Percentiles rank a stretch among this genome's conserved stretches.
Evolutionary conservation across 2,329 filamentous ascomycete genomes (phyloP).

Genomic region (Claviceps pazoutovae): DNA sequence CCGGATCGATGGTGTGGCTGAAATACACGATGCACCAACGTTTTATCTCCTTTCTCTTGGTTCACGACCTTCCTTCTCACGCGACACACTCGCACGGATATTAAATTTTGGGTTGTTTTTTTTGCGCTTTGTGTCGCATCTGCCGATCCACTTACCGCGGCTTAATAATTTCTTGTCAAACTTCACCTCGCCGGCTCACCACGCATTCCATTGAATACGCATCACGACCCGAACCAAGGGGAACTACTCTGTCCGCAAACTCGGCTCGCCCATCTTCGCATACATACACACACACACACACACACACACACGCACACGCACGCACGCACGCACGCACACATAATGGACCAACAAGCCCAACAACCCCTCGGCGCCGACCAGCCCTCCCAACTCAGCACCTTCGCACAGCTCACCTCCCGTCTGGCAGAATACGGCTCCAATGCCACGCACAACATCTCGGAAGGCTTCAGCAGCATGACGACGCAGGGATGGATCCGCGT

Average conservation of each 20-base stretch:
- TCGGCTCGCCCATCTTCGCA: neutral
- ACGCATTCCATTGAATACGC: too few species aligned
- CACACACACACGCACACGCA: neutral
- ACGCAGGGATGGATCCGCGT: slow-evolving; percentile 51
- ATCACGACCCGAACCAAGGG: too few species aligned
- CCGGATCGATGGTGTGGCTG: too few species aligned
- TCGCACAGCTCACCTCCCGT: slow-evolving; percentile 20
- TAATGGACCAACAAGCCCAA: slow-evolving; percentile 13
- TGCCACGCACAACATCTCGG: slow-evolving; percentile 32
- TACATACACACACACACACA: neutral
- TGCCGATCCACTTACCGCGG: too few species aligned
- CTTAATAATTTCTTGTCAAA: too few species aligned
- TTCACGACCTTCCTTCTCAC: too few species aligned
- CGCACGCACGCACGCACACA: neutral
- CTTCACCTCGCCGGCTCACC: too few species aligned
- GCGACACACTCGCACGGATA: too few species aligned
- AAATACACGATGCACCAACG: too few species aligned
- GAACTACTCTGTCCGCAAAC: neutral
- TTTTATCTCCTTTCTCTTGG: too few species aligned
- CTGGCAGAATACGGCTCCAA: slow-evolving; percentile 23
- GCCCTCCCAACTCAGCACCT: slow-evolving; percentile 16
- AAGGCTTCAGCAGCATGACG: slow-evolving; percentile 36
- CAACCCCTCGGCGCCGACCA: slow-evolving; percentile 13
- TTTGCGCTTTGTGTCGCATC: too few species aligned
- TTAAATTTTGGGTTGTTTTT: too few species aligned